Evolutionary conservation across 2,329 filamentous ascomycete genomes (phyloP).

Genomic region (Penicillium sp.): DNA sequence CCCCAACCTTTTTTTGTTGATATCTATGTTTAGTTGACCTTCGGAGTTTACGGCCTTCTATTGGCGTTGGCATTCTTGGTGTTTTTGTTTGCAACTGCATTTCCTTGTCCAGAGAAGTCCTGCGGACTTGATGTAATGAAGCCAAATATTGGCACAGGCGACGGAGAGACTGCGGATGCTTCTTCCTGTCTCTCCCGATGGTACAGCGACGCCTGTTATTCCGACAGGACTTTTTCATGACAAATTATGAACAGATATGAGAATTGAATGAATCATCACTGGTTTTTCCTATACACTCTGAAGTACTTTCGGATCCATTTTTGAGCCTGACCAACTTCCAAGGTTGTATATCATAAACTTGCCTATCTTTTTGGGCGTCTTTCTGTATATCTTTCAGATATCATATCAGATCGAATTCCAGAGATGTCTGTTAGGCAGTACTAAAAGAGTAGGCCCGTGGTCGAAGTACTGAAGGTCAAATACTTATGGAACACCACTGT

Average conservation of each 20-base stretch:
- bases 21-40: slow-evolving; percentile 8
- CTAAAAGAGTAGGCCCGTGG: no score
- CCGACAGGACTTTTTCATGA: slow-evolving; percentile 23
- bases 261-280: slow-evolving; percentile 18
- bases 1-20: slow-evolving; percentile 10
- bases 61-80: slow-evolving; percentile 27
- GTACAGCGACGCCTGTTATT: slow-evolving; percentile 23
- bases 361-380: no score
- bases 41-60: slow-evolving; percentile 15
- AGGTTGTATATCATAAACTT: no score
- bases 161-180: slow-evolving; percentile 7
- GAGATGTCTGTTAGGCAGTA: no score
- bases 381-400: no score
- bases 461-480: no score
- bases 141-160: slow-evolving; percentile 22
- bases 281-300: not conserved
- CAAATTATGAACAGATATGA: slow-evolving; percentile 28
- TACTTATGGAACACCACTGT: no score
- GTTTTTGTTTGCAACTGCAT: slow-evolving; percentile 18
- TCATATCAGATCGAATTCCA: no score
- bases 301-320: no score
- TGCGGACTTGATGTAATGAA: slow-evolving; percentile 26
- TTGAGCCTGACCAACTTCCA: no score
- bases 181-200: slow-evolving; percentile 12
- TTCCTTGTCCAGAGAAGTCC: slow-evolving; percentile 16